Base-by-base conservation (phyloP, 306 rosid genomes). In the Vigna nakashimae region DNA sequence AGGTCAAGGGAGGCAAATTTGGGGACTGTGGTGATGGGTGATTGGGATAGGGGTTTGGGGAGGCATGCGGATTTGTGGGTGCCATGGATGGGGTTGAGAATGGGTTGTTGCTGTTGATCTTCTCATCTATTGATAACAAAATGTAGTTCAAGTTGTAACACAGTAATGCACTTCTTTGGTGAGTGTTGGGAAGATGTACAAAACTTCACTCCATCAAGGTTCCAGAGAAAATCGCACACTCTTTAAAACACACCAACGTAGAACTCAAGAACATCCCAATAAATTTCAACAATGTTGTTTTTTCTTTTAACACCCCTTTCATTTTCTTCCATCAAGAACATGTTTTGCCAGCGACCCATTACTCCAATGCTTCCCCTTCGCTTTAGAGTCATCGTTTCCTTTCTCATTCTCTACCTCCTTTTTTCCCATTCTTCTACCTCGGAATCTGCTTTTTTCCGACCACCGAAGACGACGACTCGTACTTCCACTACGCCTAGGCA, bases 11-110 rank as follows among this genome's bases (percentile, higher is more conserved):
- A 87, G 73, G 83, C 84, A 5, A 80, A 87, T 67, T 86, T 94
- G 85, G 87, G 95, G 73, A 90, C 93, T 1, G 95, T 94, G 70
- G 97, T 94, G 49, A 86, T 94, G 24, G 98, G 98, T 14, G 97
- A 94, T 75, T 69, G 28, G 28, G 2, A 24, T 24, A 24, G 28
- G 28, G 28, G 3, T 24, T 24, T 24, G 28, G 28, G 28, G 2
- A 24, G 28, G 28, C 28, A 24, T 24, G 28, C 28, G 2, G 28
- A 24, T 24, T 24, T 24, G 28, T 24, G 28, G 28, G 28, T 24
- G 22, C 2, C 28, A 24, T 1, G 28, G 28, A 24, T 24, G 2
- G 28, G 28, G 2, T 24, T 24, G 2, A 1, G 28, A 24, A 24
- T 1, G 28, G 28, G 28, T 1, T 24, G 28, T 2, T 24, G 2